Evolutionary conservation across 306 rosid genomes (phyloP), one percentile per base, ranked within the genome.

Genomic region (Crotalaria pallida): DNA sequence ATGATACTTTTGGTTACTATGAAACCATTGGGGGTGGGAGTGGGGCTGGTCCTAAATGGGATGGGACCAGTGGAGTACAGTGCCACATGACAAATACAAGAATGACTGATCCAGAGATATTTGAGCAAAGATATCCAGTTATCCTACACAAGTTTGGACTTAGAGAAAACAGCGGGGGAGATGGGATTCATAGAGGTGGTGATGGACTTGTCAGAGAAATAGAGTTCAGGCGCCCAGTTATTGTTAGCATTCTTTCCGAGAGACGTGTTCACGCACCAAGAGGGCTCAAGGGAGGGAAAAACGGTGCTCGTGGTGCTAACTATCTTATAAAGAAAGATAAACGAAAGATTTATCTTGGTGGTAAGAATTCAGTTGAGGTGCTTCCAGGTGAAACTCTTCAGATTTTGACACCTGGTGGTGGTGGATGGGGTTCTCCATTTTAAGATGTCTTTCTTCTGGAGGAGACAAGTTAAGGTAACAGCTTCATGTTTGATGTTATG

Each of bases 11-110:
- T 67, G 98, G 98, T 47, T 93, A 93, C 69, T 93, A 93, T 36
- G 98, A 93, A 88, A 93, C 97, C 40, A 90, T 93, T 55, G 98
- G 98, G n/a, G 98, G 98, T 17, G 98, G 98, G 26, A 83, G 96
- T 67, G 98, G 98, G 22, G 98, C 98, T 52, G 96, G 98, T 59
- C 97, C 98, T 15, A 70, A 85, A 41, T 93, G 98, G 98, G 85
- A 87, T 55, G 97, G 98, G 31, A 88, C 98, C 1, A 88, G 98
- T 71, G 97, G 98, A 22, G 88, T 88, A 45, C 98, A 93, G 27
- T 85, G 93, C 79, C 97, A 93, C 79, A 93, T 93, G 98, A 93
- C 98, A 78, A 93, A 93, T 68, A 93, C 98, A 48, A 71, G 92
- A 67, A 93, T 93, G 94, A 93, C 98, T 29, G 97, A 93, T 80